phyloP scores from a whole-genome alignment of 1,284 basidiomycete genomes.

The Ustilago curta region DNA sequence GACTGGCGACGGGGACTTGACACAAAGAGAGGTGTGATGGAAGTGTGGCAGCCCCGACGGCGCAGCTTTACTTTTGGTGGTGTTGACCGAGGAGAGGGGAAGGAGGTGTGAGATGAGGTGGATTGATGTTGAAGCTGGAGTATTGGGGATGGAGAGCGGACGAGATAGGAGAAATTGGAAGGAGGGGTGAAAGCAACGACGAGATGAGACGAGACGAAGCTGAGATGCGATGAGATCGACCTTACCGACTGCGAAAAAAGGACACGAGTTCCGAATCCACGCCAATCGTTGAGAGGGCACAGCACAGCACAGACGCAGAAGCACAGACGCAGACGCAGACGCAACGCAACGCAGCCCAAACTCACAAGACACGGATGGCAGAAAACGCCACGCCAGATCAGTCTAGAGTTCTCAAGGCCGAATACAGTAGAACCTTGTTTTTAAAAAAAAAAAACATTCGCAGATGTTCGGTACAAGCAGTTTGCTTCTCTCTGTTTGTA shows the following conservation, averaged over 20 bases:
- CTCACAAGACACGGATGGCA: not conserved
- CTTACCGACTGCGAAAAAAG: not conserved
- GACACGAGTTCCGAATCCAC: slow-evolving; percentile 1
- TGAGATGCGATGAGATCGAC: slow-evolving; percentile 13
- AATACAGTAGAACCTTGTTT: no score
- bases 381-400: not conserved
- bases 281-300: not conserved
- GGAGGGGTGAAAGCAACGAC: not conserved
- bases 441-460: no score
- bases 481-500: not conserved
- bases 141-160: slow-evolving; percentile 5
- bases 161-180: not conserved
- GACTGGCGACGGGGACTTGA: slow-evolving; percentile 1
- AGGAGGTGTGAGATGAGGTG: not conserved
- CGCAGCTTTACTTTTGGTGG: not conserved
- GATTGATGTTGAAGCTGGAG: not conserved
- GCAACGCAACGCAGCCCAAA: not conserved
- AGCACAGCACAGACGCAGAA: slow-evolving; percentile 3
- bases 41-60: slow-evolving; percentile 10
- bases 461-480: not conserved
- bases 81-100: not conserved
- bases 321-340: no score
- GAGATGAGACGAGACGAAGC: not conserved
- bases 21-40: not conserved
- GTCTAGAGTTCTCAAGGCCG: no score